phyloP scores from a whole-genome alignment of 73 alveolate genomes.

The Uronychia binucleata region DNA sequence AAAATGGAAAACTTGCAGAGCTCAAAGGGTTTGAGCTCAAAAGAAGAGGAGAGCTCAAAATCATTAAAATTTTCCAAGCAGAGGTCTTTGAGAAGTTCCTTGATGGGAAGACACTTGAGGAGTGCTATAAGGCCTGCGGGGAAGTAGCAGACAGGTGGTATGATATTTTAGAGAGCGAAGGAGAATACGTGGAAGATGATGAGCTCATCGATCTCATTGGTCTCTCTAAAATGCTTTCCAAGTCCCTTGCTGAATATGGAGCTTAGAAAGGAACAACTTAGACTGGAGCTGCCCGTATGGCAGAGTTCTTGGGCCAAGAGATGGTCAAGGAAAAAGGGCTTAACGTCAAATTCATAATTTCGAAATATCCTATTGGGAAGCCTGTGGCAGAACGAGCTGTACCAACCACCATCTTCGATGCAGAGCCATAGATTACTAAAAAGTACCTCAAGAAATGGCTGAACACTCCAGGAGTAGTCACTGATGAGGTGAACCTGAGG shows the following conservation, averaged over 20 bases:
- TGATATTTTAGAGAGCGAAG: constrained; percentile 85
- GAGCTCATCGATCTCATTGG: constrained; percentile 95
- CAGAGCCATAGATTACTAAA: constrained; percentile 88
- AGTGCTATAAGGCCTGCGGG: constrained; percentile 96
- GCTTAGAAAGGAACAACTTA: constrained; percentile 88
- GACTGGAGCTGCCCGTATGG: constrained; percentile 98
- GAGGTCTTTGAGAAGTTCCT: constrained; percentile 98
- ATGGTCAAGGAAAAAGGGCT: constrained; percentile 95
- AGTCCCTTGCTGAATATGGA: constrained; percentile 91
- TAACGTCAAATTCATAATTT: constrained; percentile 92
- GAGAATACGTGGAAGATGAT: constrained; percentile 85
- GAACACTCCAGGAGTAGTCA: constrained; percentile 85
- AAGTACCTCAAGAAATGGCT: constrained; percentile 96
- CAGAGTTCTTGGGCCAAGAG: constrained; percentile 97
- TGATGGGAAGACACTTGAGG: constrained; percentile 93
- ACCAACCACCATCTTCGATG: constrained; percentile 95
- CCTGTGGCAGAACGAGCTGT: constrained; percentile 98
- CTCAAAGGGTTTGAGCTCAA: constrained; percentile 99
- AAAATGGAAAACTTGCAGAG: constrained; percentile 95
- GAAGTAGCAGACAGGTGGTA: constrained; percentile 87
- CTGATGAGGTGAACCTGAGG: constrained; percentile 88
- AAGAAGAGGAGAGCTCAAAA: constrained; percentile 99
- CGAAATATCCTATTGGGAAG: constrained; percentile 96
- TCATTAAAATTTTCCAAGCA: constrained; percentile 97
- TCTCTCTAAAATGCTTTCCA: constrained; percentile 90